Conservation (phyloP, 2,329 filamentous ascomycete species). For the Aspergillus caelatus region DNA sequence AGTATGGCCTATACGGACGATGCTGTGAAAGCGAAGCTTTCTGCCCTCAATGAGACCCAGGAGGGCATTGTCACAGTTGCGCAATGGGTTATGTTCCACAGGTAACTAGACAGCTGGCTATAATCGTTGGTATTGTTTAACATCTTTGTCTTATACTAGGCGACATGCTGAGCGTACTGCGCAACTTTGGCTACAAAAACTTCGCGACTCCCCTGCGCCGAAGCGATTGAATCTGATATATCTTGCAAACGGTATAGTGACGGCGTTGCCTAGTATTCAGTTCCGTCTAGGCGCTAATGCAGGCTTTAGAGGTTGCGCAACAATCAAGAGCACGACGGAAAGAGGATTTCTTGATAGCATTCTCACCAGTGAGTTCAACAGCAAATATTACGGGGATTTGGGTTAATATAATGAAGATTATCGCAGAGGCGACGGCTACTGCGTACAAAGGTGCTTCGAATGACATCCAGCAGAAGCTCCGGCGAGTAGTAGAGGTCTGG, state of each 20-base stretch:
- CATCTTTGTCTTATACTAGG: constrained; percentile 51
- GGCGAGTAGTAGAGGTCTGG: constrained; percentile 93
- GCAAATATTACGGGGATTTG: background rate
- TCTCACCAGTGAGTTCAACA: constrained; percentile 65
- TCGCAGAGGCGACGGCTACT: constrained; percentile 85
- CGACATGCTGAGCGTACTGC: constrained; percentile 91
- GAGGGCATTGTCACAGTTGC: constrained; percentile 95
- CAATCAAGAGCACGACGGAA: constrained; percentile 92
- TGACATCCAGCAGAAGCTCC: constrained; percentile 85
- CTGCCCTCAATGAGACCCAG: constrained; percentile 93
- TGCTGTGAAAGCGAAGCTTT: constrained; percentile 90
- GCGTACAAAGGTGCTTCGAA: constrained; percentile 87
- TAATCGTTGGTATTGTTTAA: constrained; percentile 25
- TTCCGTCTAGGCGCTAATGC: constrained; percentile 24
- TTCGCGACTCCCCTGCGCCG: constrained; percentile 82
- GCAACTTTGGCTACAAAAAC: constrained; percentile 84
- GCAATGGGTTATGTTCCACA: constrained; percentile 99
- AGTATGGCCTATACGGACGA: constrained; percentile 94
- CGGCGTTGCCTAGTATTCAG: background rate
- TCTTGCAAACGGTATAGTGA: constrained; percentile 79
- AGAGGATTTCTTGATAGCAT: constrained; percentile 88
- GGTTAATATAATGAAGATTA: constrained; percentile 55
- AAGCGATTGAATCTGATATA: constrained; percentile 92
- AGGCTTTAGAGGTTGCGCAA: constrained; percentile 78
- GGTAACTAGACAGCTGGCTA: constrained; percentile 56